Conservation (phyloP, 495 filamentous ascomycete species). For the Cairneyella variabilis region DNA sequence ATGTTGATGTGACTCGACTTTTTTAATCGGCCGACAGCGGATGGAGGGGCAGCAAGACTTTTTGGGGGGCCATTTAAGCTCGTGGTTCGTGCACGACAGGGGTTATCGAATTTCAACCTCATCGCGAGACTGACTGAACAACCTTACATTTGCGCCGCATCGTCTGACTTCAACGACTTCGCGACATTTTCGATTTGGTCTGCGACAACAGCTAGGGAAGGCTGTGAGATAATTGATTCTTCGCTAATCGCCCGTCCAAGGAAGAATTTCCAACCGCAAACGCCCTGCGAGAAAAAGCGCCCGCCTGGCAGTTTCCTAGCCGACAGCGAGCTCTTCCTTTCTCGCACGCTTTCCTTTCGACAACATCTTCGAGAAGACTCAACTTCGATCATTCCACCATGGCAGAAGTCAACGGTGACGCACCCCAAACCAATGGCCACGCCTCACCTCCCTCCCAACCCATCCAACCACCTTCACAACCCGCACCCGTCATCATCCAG, state of each 20-base stretch:
- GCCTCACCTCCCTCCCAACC: conserved; percentile 14
- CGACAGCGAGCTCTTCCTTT: background rate
- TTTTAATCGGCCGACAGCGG: background rate
- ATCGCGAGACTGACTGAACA: too few species aligned
- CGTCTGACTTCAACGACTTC: too few species aligned
- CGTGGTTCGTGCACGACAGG: conserved; percentile 4
- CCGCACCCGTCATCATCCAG: conserved; percentile 33
- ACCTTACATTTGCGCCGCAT: too few species aligned
- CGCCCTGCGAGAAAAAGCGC: too few species aligned
- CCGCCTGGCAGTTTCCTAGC: too few species aligned
- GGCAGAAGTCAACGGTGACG: conserved; percentile 35
- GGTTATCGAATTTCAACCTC: background rate
- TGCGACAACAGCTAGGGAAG: too few species aligned
- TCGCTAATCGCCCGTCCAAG: too few species aligned
- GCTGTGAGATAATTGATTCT: too few species aligned
- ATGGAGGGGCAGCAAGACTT: background rate
- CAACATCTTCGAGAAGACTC: background rate
- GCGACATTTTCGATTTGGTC: too few species aligned
- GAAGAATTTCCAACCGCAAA: too few species aligned
- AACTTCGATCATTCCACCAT: conserved; percentile 29
- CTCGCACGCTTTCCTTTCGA: background rate
- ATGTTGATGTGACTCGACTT: background rate
- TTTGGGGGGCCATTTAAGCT: background rate
- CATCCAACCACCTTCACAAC: conserved; percentile 16
- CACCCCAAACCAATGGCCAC: conserved; percentile 36